phyloP scores from a whole-genome alignment of 2,329 filamentous ascomycete genomes.

The Westerdykella ornata region DNA sequence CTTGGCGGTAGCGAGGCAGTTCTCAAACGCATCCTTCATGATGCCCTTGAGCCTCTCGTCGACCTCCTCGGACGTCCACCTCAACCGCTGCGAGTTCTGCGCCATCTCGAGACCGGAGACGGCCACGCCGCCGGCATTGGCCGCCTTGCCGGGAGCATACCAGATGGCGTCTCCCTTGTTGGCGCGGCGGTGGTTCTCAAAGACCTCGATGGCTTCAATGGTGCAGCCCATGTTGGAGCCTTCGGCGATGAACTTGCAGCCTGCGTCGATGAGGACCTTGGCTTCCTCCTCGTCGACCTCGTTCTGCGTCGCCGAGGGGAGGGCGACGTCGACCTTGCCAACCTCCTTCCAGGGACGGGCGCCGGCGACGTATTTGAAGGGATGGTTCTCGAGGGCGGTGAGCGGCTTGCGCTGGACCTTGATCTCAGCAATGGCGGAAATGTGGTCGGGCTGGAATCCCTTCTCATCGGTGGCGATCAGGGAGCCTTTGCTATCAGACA shows the following conservation, averaged over 20 bases:
- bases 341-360: constrained; percentile 89
- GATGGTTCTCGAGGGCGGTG: constrained; percentile 60
- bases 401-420: constrained; percentile 84
- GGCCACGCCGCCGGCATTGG: constrained; percentile 95
- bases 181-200: constrained; percentile 68
- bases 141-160: constrained; percentile 94
- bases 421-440: constrained; percentile 71
- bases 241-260: constrained; percentile 83
- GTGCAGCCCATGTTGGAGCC: constrained; percentile 99
- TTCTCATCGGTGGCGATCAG: constrained; percentile 66
- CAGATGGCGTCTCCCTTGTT: constrained; percentile 71
- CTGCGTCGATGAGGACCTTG: constrained; percentile 66
- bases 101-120: constrained; percentile 98
- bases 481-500: constrained; percentile 85
- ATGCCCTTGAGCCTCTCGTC: constrained; percentile 85
- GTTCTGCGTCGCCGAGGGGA: constrained; percentile 94
- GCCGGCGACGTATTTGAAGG: constrained; percentile 81
- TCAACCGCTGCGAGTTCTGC: constrained; percentile 84
- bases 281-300: constrained; percentile 92
- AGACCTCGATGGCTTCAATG: constrained; percentile 86
- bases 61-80: constrained; percentile 84
- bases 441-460: constrained; percentile 70
- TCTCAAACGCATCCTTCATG: constrained; percentile 91
- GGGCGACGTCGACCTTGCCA: constrained; percentile 80
- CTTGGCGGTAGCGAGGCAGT: constrained; percentile 81